Percentiles rank a stretch among this genome's conserved stretches.
Evolutionary conservation across 306 rosid species (phyloP).

Genomic region (Cicer judaicum): DNA sequence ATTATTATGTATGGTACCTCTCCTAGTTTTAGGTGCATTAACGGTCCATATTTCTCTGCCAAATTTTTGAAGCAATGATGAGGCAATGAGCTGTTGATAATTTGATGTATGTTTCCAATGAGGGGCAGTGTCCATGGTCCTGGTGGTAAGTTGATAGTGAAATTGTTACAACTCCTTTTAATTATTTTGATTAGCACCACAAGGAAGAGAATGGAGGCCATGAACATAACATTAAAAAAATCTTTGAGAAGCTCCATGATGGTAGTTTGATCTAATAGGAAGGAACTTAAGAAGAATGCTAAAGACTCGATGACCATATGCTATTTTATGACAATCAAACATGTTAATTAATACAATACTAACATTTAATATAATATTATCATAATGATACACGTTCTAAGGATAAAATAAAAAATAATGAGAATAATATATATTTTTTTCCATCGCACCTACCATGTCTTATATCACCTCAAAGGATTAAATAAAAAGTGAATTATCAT

Average conservation of each 20-base stretch:
- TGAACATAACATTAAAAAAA: background rate
- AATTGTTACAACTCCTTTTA: background rate
- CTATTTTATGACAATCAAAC: background rate
- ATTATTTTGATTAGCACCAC: background rate
- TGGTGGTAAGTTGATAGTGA: constrained; percentile 33
- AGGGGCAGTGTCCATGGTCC: constrained; percentile 42
- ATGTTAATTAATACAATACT: background rate
- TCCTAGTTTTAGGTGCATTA: constrained; percentile 47
- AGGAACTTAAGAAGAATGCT: background rate
- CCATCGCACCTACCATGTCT: no score
- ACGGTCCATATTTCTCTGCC: constrained; percentile 35
- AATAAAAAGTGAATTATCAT: no score
- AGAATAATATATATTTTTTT: no score
- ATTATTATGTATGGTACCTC: constrained; percentile 37
- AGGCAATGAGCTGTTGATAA: background rate
- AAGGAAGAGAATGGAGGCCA: background rate
- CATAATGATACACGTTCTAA: no score
- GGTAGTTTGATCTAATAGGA: background rate
- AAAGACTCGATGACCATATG: background rate
- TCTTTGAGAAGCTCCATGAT: constrained; percentile 28
- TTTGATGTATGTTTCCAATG: constrained; percentile 36
- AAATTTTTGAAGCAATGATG: background rate
- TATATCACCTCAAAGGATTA: no score
- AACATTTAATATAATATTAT: no score
- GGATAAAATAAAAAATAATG: no score